Percentiles rank a stretch among this genome's conserved stretches.
Evolutionary conservation across 2,329 filamentous ascomycete genomes (phyloP).

Genomic region (Pestalotiopsis sp.): DNA sequence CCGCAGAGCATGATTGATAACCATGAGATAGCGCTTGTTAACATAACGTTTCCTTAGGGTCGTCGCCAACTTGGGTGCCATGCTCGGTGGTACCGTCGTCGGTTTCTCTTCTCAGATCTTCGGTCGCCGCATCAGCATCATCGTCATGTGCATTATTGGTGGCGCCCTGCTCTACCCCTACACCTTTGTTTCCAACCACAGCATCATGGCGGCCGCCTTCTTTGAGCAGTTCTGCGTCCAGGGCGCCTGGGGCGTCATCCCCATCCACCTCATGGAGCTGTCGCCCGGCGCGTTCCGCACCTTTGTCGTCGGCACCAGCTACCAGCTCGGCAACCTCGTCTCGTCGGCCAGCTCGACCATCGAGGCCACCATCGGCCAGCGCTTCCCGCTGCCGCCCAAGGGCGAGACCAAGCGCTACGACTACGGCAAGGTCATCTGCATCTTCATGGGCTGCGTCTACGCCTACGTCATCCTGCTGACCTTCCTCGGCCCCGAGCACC

Average conservation of each 20-base stretch:
- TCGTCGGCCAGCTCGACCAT: conserved; percentile 73
- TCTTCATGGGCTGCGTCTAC: conserved; percentile 88
- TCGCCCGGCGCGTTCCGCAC: conserved; percentile 73
- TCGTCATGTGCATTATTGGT: conserved; percentile 65
- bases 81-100: conserved; percentile 67
- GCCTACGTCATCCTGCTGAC: conserved; percentile 64
- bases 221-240: conserved; percentile 83
- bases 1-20: neutral
- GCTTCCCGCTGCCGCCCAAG: conserved; percentile 68
- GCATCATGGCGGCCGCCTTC: conserved; percentile 78
- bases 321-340: conserved; percentile 78
- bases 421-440: conserved; percentile 85
- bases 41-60: conserved; percentile 40
- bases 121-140: conserved; percentile 70
- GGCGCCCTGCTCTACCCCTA: conserved; percentile 85
- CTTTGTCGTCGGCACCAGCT: conserved; percentile 73
- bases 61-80: conserved; percentile 72
- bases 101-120: conserved; percentile 72
- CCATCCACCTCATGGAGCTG: conserved; percentile 78
- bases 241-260: conserved; percentile 77
- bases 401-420: conserved; percentile 59
- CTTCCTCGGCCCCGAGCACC: conserved; percentile 62
- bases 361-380: conserved; percentile 74
- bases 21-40: neutral
- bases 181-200: conserved; percentile 64